Conservation (phyloP, 2,329 filamentous ascomycete species). For the Herpotrichia juniperi region DNA sequence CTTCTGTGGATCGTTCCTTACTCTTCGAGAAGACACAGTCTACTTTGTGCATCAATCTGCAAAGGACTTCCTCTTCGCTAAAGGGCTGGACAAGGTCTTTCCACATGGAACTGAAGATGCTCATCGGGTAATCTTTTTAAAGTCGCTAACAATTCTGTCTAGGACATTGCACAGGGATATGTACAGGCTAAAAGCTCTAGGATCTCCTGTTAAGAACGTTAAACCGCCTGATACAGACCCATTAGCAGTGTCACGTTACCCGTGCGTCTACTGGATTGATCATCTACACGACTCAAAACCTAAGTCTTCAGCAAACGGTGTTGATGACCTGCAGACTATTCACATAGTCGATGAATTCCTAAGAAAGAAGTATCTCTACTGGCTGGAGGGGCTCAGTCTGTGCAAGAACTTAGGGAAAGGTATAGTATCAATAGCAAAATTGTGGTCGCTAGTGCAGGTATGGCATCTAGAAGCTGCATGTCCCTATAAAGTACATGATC, state of each 20-base stretch:
- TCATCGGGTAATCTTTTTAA: constrained; percentile 6
- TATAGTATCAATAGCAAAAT: constrained; percentile 13
- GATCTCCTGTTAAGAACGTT: constrained; percentile 22
- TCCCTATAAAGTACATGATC: constrained; percentile 1
- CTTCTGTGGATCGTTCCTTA: not conserved
- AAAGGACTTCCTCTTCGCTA: constrained; percentile 46
- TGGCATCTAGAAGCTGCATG: too few relatives aligned
- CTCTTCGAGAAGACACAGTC: not conserved
- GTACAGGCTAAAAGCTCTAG: constrained; percentile 19
- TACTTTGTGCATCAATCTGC: constrained; percentile 50
- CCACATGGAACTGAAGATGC: constrained; percentile 27
- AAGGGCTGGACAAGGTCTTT: constrained; percentile 31
- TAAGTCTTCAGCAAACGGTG: not conserved
- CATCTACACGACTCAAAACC: constrained; percentile 28
- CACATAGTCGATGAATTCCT: constrained; percentile 10
- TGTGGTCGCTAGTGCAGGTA: constrained; percentile 11
- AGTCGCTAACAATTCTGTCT: constrained; percentile 36
- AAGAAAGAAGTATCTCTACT: too few relatives aligned
- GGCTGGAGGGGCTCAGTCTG: constrained; percentile 5
- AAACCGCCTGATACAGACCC: constrained; percentile 26
- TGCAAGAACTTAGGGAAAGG: constrained; percentile 7
- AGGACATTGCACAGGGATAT: constrained; percentile 25
- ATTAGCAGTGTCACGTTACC: constrained; percentile 25
- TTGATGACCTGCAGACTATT: constrained; percentile 7
- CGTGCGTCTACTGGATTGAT: constrained; percentile 40